Conservation (phyloP, 768 basidiomycete species). For the Naganishia onofrii region DNA sequence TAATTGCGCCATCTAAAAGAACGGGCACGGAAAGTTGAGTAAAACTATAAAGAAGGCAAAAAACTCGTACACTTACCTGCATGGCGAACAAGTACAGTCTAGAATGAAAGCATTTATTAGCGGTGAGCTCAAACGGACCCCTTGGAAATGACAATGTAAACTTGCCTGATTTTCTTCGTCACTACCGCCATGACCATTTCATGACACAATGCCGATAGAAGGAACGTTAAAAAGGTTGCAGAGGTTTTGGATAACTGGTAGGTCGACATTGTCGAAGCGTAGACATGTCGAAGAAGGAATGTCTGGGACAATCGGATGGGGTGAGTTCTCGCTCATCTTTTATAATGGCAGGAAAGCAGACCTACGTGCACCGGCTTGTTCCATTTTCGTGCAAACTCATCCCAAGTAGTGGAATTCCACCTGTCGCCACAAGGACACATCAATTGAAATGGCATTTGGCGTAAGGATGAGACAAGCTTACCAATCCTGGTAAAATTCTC, state of each 20-base stretch:
- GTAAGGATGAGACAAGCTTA: neutral
- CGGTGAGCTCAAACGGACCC: neutral
- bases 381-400: conserved; percentile 97
- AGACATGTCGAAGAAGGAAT: conserved; percentile 85
- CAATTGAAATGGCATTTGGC: neutral
- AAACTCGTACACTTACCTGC: conserved; percentile 55
- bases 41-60: neutral
- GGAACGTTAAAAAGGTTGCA: conserved; percentile 92
- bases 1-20: conserved; percentile 72
- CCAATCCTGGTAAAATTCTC: conserved; percentile 98
- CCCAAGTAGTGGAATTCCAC: conserved; percentile 96
- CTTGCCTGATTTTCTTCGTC: conserved; percentile 81
- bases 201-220: conserved; percentile 82
- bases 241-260: conserved; percentile 69
- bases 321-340: neutral
- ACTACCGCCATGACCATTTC: conserved; percentile 97
- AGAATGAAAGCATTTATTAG: too few relatives aligned
- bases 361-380: conserved; percentile 83
- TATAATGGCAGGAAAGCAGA: neutral
- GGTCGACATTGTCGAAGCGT: conserved; percentile 77
- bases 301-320: conserved; percentile 37
- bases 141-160: neutral
- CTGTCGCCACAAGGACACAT: conserved; percentile 18
- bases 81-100: conserved; percentile 83
- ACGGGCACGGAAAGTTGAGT: neutral